Conservation (phyloP, 495 filamentous ascomycete genomes). For the Neurospora sp. region DNA sequence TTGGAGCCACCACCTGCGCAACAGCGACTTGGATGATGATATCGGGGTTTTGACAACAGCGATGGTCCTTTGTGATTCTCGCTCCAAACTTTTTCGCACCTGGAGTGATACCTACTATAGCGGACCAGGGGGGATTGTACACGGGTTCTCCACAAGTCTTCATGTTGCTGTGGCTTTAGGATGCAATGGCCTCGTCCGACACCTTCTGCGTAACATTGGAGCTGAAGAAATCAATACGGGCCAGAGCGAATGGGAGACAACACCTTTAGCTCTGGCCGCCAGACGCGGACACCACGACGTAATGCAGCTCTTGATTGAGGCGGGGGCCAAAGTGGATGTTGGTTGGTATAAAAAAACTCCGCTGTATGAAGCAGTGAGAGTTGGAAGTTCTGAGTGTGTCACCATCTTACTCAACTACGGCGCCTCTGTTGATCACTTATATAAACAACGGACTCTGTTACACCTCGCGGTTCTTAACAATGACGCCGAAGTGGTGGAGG, state of each 20-base stretch:
- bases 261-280: neutral
- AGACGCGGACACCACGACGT: accelerated
- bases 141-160: neutral
- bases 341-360: accelerated
- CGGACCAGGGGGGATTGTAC: neutral
- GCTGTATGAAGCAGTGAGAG: neutral
- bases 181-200: neutral
- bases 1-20: no score
- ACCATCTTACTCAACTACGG: neutral
- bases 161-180: neutral
- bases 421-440: neutral
- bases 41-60: no score
- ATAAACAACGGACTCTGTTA: neutral
- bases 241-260: accelerated
- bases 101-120: neutral
- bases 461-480: accelerated
- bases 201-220: neutral
- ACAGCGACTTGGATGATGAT: no score
- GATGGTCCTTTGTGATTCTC: neutral
- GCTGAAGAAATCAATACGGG: neutral
- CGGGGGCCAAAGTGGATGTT: neutral
- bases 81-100: neutral
- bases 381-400: accelerated
- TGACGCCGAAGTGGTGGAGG: neutral
- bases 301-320: neutral